Base-by-base conservation (phyloP, 179 eudicot genomes). In the Pouteria campechiana region DNA sequence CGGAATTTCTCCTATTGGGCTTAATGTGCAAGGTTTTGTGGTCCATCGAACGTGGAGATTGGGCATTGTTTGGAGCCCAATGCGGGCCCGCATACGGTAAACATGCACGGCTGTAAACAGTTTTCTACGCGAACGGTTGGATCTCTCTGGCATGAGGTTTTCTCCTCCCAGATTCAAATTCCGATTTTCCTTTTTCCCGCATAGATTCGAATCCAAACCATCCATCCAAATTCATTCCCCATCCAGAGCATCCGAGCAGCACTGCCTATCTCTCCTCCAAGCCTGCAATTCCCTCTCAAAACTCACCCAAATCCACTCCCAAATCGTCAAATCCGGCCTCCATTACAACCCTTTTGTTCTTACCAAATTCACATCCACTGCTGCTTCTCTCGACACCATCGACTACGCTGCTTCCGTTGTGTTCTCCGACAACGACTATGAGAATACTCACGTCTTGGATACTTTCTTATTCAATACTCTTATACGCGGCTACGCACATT, bases 401-500 rank as follows among this genome's bases (percentile, higher is more conserved):
- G 16, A 41, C 34, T 57, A 72, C 40, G 69, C 83, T 15, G 42
- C 60, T n/a, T 39, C 68, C 33, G 46, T 66, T 48, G 39, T 72
- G 1, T 79, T 79, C 42, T 20, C 55, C 50, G 48, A 67, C 3
- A 27, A 47, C 3, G 37, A 69, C 12, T n/a, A n/a, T n/a, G n/a
- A n/a, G n/a, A 25, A 65, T n/a, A 19, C 57, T 17, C 50, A 27
- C 6, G n/a, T 33, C 52, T 68, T 65, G 16, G 88, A 79, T 16
- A 41, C 78, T 2, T 76, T 80, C 46, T 62, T 76, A 0, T 76
- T 64, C 63, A 79, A 79, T 46, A 73, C 77, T 7, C 22, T 73
- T 3, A 67, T 79, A 0, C 61, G 74, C 57, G 73, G 57, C 16
- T 73, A 50, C 25, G 71, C 75, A 4, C 60, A 68, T 43, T 52